phyloP scores from a whole-genome alignment of 1,284 basidiomycete genomes.

The Megacollybia platyphylla region DNA sequence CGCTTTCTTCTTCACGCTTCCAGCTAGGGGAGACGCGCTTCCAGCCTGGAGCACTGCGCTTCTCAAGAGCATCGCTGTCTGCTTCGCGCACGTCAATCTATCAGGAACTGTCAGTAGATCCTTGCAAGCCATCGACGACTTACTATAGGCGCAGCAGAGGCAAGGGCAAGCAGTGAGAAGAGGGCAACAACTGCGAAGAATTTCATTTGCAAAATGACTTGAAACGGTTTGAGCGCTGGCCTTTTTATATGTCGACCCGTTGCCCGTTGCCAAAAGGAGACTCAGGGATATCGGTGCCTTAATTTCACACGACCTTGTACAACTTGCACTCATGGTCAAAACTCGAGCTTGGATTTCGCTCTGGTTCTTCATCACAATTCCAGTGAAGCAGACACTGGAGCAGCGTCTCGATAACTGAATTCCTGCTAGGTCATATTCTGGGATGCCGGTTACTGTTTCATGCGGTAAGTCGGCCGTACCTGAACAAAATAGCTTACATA shows the following conservation, averaged over 20 bases:
- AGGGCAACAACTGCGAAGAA: neutral
- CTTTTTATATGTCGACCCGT: neutral
- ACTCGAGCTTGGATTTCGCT: neutral
- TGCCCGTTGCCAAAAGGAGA: no score
- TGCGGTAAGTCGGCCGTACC: constrained; percentile 1
- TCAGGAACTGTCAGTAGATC: neutral
- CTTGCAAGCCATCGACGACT: neutral
- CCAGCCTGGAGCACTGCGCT: no score
- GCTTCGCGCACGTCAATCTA: neutral
- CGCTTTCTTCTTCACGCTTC: no score
- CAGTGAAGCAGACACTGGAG: neutral
- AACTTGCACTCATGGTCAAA: neutral
- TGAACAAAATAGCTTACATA: neutral
- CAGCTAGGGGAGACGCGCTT: neutral
- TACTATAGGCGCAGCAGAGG: neutral
- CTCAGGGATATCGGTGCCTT: no score
- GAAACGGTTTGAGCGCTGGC: neutral
- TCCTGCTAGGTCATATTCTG: constrained; percentile 2
- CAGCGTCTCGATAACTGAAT: no score
- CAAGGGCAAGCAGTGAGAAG: neutral
- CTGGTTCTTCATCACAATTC: neutral
- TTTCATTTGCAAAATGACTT: neutral
- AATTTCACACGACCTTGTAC: no score
- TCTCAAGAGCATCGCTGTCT: neutral
- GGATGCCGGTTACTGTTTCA: constrained; percentile 4